Percentiles rank a stretch among this genome's conserved stretches.
phyloP scores from a whole-genome alignment of 768 basidiomycete genomes.

The Gyrodon lividus region DNA sequence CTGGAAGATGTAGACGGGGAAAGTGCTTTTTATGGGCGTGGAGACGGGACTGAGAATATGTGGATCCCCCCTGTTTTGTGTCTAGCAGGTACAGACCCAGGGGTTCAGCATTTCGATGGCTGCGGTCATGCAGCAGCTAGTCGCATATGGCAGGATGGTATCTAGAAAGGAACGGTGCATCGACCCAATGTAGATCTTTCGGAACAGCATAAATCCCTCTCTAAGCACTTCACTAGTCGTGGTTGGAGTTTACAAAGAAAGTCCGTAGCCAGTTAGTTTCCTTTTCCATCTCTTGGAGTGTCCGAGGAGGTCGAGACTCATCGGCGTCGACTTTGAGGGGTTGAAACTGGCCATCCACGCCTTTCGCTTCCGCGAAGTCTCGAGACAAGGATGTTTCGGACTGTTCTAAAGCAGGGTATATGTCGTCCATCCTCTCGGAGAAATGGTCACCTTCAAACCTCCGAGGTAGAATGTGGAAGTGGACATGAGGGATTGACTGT shows the following conservation, averaged over 20 bases:
- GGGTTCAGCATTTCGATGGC: conserved; percentile 31
- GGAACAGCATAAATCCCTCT: not conserved
- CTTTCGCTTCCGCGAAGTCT: conserved; percentile 30
- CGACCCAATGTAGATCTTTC: conserved; percentile 4
- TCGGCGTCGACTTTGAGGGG: conserved; percentile 66
- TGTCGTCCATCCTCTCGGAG: conserved; percentile 59
- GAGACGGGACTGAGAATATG: conserved; percentile 4
- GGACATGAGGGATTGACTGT: conserved; percentile 75
- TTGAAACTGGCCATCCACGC: conserved; percentile 26
- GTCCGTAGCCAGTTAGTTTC: conserved; percentile 69
- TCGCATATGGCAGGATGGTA: conserved; percentile 35
- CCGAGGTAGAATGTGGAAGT: conserved; percentile 91
- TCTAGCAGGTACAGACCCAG: conserved; percentile 34
- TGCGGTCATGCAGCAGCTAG: conserved; percentile 40
- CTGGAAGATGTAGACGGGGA: conserved; percentile 33
- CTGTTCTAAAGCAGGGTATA: conserved; percentile 77
- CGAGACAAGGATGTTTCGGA: conserved; percentile 52
- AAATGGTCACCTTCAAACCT: conserved; percentile 68
- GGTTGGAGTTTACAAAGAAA: conserved; percentile 42
- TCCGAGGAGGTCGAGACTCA: conserved; percentile 60
- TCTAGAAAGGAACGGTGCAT: conserved; percentile 13
- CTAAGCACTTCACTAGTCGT: not conserved
- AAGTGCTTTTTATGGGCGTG: conserved; percentile 24
- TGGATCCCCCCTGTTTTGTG: conserved; percentile 36
- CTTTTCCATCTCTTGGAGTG: conserved; percentile 72